Conservation (phyloP, 169 alveolate species). For the Plasmodium fragile region DNA sequence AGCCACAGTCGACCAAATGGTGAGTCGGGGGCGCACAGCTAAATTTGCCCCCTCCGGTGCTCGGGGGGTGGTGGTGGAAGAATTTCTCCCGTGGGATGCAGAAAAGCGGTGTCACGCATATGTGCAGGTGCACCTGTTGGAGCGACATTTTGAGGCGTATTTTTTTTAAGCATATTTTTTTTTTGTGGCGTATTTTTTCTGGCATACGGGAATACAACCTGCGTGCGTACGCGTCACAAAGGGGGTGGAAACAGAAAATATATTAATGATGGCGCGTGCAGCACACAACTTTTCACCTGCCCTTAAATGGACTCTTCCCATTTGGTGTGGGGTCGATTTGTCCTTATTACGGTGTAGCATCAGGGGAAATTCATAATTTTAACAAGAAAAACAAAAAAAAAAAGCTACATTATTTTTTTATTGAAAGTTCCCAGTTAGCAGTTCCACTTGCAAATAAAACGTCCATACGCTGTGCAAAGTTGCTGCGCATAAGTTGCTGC, state of each 20-base stretch:
- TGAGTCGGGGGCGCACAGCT: background rate
- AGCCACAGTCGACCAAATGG: background rate
- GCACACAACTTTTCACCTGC: background rate
- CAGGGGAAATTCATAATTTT: background rate
- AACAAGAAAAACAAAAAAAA: too few relatives aligned
- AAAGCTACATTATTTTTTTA: too few relatives aligned
- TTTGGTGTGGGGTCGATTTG: background rate
- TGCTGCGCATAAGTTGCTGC: background rate
- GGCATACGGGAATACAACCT: background rate
- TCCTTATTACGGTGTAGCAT: background rate
- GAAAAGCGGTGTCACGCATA: background rate
- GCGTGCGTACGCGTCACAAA: background rate
- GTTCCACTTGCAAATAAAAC: background rate
- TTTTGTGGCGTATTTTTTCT: background rate
- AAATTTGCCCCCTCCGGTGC: background rate
- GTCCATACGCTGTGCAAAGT: background rate
- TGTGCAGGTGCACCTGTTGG: conserved; percentile 1
- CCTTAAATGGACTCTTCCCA: background rate
- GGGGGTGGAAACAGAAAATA: background rate
- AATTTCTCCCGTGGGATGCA: background rate
- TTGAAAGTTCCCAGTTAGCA: background rate
- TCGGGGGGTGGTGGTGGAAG: background rate
- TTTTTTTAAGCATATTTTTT: background rate
- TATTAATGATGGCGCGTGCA: background rate
- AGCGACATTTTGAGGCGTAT: background rate